Evolutionary conservation across 1,284 basidiomycete species (phyloP), one percentile per base, ranked within the genome.

Genomic region (Erythrobasidium hasegawianum): DNA sequence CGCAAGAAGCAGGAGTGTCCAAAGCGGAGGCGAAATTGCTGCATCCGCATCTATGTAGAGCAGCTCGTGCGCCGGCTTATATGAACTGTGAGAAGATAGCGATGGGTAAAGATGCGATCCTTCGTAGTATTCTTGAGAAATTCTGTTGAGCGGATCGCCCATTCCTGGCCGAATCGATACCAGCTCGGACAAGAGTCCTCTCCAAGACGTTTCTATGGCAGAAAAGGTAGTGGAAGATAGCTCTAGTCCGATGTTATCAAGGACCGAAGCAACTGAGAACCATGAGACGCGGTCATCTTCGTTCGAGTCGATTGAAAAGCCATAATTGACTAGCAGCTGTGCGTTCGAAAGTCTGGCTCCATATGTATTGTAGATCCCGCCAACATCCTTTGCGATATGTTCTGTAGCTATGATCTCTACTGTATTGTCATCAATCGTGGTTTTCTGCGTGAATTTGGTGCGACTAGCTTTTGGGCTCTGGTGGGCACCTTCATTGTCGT

Each of bases 331-430:
- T 38, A 90, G 79, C 11, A 91, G 80, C 66, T 86, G 79, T 0
- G 86, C 84, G 75, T 90, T 89, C 5, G 64, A 57, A 3, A 72
- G 26, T 9, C 27, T 27, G 10, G 80, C 80, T 38, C 90, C 91
- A 76, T 95, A 96, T 1, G 87, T 88, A 77, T 95, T 96, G 81
- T 85, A 91, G 5, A 93, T 81, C 74, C 95, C 87, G 11, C 80
- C 79, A 20, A 79, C 78, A 0, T 83, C 78, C 2, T 79, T 50
- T 0, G 68, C 68, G 16, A 71, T 59, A 1, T 58, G 58, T 9
- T 68, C 59, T 27, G 76, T 77, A 16, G 75, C 71, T 10, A 77
- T 71, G 71, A 81, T 74, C 38, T 79, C 77, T 13, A 77, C 75
- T 4, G 73, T 74, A 53, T 78, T 75, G 2, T 61, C 41, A 13